Evolutionary conservation across 108 stramenopile genomes (phyloP), one percentile per base, ranked within the genome.

Genomic region (Mediolabrus comicus): DNA sequence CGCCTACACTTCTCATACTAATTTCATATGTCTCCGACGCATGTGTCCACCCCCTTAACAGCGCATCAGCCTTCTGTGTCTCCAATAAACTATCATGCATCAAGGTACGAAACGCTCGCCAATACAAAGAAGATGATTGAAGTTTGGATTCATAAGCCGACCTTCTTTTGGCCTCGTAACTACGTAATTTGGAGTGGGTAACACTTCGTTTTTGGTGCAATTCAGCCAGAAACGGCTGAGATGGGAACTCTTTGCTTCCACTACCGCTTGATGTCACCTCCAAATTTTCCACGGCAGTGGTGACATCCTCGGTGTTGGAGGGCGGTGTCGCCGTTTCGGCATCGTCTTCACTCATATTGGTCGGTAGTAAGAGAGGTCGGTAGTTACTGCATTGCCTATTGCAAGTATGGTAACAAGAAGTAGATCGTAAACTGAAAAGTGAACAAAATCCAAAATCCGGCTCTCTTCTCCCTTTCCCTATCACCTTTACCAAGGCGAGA

Each of bases 61-160:
- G 39, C 2, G 82, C 71, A 33, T 91, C 82, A 3, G 88, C 91
- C 24, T 86, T 81, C 32, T 61, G 72, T 0, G 91, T 92, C 65
- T 92, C 91, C 10, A 77, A 61, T 14, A 88, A n/a, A 19, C 69
- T 59, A 26, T 82, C 80, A 19, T 77, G 62, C 59, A 89, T 63
- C 30, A 92, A 70, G 3, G 86, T 83, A 14, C 88, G 81, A 67
- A 89, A 90, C 24, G 86, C 83, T 17, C 83, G 86, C 89, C 89
- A 93, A 63, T 93, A 93, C 56, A 93, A 59, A 5, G 74, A 79
- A 22, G 83, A 77, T 8, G 87, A 86, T 32, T 85, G 83, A 11
- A 89, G 76, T 51, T 92, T 92, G 67, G 87, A 75, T 27, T 72
- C 62, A 68, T 92, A 89, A 3, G 84, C 86, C 16, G 74, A 35